Evolutionary conservation across 2,329 filamentous ascomycete genomes (phyloP).

Genomic region (Blumeria hordei): DNA sequence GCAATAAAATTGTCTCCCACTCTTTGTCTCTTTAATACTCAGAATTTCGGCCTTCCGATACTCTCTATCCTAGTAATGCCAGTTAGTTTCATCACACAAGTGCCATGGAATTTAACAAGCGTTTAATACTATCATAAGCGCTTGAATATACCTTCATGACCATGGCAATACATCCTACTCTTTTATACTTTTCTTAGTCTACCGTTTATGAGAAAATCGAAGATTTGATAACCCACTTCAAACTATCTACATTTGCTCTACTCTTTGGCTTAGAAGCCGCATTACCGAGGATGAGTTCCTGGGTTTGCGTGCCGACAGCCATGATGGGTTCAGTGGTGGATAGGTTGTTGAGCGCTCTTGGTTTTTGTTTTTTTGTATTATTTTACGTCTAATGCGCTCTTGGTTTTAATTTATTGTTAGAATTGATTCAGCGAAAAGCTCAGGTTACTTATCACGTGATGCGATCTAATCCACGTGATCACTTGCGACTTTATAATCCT

Average conservation of each 20-base stretch:
- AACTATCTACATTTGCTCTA: slow-evolving; percentile 60
- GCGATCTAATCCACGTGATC: too few relatives aligned
- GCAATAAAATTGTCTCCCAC: slow-evolving; percentile 29
- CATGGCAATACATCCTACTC: slow-evolving; percentile 16
- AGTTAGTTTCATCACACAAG: not conserved
- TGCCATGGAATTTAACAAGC: not conserved
- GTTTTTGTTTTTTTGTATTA: too few relatives aligned
- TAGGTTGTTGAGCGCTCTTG: too few relatives aligned
- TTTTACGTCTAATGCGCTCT: too few relatives aligned
- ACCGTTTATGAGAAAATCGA: slow-evolving; percentile 2
- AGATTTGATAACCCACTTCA: slow-evolving; percentile 32
- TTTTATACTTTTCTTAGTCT: slow-evolving; percentile 7
- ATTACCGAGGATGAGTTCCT: slow-evolving; percentile 30
- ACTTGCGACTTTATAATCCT: too few relatives aligned
- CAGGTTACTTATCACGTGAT: too few relatives aligned
- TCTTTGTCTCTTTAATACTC: slow-evolving; percentile 79
- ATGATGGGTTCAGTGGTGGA: slow-evolving; percentile 19
- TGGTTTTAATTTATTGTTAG: too few relatives aligned
- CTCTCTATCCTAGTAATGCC: slow-evolving; percentile 40
- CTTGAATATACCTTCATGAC: slow-evolving; percentile 14
- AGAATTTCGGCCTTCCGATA: slow-evolving; percentile 84
- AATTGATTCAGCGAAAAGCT: too few relatives aligned
- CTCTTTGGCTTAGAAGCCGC: slow-evolving; percentile 43
- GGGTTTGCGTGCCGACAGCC: slow-evolving; percentile 24
- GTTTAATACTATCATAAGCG: not conserved